Base-by-base conservation (phyloP, 208 protist species). In the Plasmodiophora brassicae region DNA sequence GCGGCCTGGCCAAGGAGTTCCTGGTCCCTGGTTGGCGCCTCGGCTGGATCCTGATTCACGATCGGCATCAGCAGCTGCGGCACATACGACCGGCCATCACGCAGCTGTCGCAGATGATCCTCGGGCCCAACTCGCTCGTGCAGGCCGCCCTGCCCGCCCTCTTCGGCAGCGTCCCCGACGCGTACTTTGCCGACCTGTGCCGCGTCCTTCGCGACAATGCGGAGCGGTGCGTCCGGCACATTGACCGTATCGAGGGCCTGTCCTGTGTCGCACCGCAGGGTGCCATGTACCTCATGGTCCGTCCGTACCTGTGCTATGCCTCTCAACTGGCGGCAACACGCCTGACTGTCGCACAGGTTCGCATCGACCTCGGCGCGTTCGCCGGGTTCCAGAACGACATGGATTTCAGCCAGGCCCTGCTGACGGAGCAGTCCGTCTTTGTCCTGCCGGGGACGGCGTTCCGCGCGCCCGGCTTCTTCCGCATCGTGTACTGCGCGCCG, bases 11-110 rank as follows among this genome's bases (percentile, higher is more conserved):
- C 28, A 89, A 89, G 46, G 39, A 71, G 43, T 89, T 83, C 54
- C 39, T 88, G 1, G 87, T 89, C n/a, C 87, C 87, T 28, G 87
- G 87, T 35, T 89, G 87, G 87, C 36, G 87, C 22, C 20, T 89
- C 8, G 87, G 87, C 85, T 89, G 87, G 87, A 8, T 89, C 35
- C 10, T 87, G 20, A n/a, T 89, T 5, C 87, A 89, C 32, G 87
- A 89, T 45, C 87, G 54, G 25, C 71, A 84, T 39, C 14, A 35
- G 36, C 43, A 72, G 25, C 28, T 86, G n/a, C 10, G 84, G 36
- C 14, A 87, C 28, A n/a, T 84, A 25, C 32, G 45, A 46, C 14
- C 14, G n/a, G 71, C 71, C 14, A n/a, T 84, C 14, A 22, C 25
- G 22, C n/a, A 14, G 25, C 14, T 84, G 45, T 71, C 38, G 22